Percentiles rank a stretch among this genome's conserved stretches.
Conservation (phyloP, 352 stramenopile species). For the Pythium dissotocum region DNA sequence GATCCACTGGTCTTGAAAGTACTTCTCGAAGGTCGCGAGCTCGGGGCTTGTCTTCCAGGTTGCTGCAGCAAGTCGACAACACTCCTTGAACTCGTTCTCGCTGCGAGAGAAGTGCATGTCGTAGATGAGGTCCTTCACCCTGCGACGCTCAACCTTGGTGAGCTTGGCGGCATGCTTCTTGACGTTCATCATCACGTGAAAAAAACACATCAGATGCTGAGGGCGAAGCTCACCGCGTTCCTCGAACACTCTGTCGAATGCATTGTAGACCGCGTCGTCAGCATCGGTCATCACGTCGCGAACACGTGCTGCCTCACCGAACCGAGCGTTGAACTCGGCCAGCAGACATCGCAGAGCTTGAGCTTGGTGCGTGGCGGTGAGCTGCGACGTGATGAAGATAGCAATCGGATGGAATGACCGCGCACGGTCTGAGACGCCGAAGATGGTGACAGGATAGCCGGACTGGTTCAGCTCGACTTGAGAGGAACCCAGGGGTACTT, state of each 20-base stretch:
- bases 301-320: neutral
- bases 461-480: slow-evolving; percentile 1
- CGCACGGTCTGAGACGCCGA: neutral
- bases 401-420: neutral
- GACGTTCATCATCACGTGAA: slow-evolving; percentile 22
- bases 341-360: neutral
- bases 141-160: neutral
- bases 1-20: slow-evolving; percentile 10
- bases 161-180: neutral
- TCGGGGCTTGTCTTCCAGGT: neutral
- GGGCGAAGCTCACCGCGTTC: neutral
- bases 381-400: slow-evolving; percentile 3
- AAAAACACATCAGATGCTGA: slow-evolving; percentile 27
- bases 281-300: neutral
- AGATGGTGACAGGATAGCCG: slow-evolving; percentile 6
- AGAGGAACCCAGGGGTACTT: no score
- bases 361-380: neutral
- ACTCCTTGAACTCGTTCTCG: neutral
- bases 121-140: slow-evolving; percentile 8
- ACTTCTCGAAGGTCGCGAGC: neutral
- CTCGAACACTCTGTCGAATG: no score
- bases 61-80: neutral
- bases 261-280: neutral
- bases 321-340: neutral
- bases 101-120: slow-evolving; percentile 11